A percentile compares a stretch with the other conserved stretches of the same genome.
Evolutionary conservation across 2,329 filamentous ascomycete species (phyloP).

Genomic region (Trichoderma citrinoviride): DNA sequence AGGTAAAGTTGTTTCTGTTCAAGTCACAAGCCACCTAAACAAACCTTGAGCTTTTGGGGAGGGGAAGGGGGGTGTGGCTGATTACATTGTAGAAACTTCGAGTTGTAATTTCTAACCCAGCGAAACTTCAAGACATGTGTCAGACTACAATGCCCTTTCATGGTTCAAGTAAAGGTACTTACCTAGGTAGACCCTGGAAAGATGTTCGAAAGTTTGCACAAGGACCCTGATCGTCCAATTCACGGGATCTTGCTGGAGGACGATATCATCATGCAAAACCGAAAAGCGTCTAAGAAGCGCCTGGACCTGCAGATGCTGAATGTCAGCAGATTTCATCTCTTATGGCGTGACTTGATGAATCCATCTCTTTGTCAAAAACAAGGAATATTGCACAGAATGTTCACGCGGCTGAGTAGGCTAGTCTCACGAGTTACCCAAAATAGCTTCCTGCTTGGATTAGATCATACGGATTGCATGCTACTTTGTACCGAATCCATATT

Average conservation of each 20-base stretch:
- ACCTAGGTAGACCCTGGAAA: too few species aligned
- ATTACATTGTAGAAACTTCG: too few species aligned
- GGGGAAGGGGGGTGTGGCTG: too few species aligned
- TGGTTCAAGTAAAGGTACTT: neutral
- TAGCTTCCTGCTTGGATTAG: neutral
- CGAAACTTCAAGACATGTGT: too few species aligned
- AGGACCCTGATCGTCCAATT: too few species aligned
- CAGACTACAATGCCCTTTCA: neutral
- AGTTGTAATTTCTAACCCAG: too few species aligned
- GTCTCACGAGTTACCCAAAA: neutral
- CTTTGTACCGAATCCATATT: neutral
- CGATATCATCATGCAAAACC: neutral
- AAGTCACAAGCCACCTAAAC: constrained; percentile 3
- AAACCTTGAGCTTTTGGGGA: neutral
- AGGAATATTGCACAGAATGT: neutral
- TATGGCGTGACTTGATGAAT: constrained; percentile 8
- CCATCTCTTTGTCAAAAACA: neutral
- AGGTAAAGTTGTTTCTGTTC: neutral
- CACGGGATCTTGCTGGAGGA: neutral
- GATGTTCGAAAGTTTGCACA: too few species aligned
- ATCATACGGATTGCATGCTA: too few species aligned
- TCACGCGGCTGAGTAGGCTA: constrained; percentile 1
- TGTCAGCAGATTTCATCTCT: constrained; percentile 3
- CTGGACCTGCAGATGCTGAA: neutral
- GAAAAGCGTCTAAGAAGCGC: too few species aligned